Evolutionary conservation across 345 rosid species (phyloP).

Genomic region (Eucalyptus sp.): DNA sequence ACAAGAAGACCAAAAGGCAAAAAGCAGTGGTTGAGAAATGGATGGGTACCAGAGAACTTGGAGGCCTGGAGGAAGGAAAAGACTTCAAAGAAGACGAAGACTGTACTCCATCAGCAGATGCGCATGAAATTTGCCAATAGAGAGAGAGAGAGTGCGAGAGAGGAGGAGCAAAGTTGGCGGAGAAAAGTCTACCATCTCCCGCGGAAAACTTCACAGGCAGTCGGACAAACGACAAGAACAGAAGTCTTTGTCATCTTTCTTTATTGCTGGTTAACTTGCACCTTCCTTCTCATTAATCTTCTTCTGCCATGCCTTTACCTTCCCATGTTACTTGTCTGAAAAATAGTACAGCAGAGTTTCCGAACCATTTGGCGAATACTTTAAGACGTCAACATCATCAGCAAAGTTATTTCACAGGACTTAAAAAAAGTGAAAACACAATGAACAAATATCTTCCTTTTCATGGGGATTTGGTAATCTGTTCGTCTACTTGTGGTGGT

Average conservation of each 20-base stretch:
- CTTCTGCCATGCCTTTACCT: not conserved
- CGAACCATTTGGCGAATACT: not conserved
- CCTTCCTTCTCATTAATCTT: not conserved
- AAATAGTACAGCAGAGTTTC: accelerated
- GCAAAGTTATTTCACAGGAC: not conserved
- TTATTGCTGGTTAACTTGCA: not conserved
- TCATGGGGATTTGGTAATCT: not conserved
- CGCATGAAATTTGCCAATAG: not conserved
- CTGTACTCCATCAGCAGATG: not conserved
- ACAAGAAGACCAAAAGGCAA: not conserved
- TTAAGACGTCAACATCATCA: not conserved
- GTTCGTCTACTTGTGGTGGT: not conserved
- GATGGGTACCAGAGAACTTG: not conserved
- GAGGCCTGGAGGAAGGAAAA: not conserved
- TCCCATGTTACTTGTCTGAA: not conserved
- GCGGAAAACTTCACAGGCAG: not conserved
- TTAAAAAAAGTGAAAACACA: not conserved
- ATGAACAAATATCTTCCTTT: not conserved
- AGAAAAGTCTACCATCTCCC: not conserved
- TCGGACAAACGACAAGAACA: not conserved
- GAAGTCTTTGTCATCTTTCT: not conserved
- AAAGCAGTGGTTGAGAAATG: not conserved
- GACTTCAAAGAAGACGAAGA: not conserved
- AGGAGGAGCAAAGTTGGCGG: not conserved
- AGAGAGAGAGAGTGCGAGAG: not conserved